phyloP scores from a whole-genome alignment of 1,284 basidiomycete genomes.

The Pyrrhoderma lamaoense region DNA sequence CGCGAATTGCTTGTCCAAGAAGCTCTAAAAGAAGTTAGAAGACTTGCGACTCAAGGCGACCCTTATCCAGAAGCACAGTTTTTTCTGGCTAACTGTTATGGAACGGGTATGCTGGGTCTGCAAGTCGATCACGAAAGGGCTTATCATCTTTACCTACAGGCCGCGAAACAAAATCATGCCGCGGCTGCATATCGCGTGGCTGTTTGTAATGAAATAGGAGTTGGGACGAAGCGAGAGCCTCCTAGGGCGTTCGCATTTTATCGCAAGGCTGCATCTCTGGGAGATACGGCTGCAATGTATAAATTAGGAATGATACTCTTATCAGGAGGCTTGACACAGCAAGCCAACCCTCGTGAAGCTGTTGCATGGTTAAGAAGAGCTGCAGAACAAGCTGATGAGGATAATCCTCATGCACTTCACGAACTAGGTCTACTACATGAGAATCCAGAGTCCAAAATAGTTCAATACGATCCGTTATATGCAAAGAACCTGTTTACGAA shows the following conservation, averaged over 20 bases:
- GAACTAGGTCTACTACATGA: constrained; percentile 94
- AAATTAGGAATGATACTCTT: constrained; percentile 96
- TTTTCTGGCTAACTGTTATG: constrained; percentile 96
- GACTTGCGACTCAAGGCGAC: constrained; percentile 83
- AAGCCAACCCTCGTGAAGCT: constrained; percentile 84
- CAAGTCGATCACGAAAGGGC: constrained; percentile 97
- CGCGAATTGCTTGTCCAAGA: constrained; percentile 85
- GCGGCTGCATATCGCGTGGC: constrained; percentile 95
- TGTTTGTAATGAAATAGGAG: constrained; percentile 99
- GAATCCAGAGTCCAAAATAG: constrained; percentile 55
- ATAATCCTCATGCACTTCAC: constrained; percentile 96
- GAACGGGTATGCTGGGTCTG: constrained; percentile 89
- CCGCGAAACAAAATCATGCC: constrained; percentile 94
- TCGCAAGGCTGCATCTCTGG: constrained; percentile 91
- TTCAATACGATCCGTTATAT: constrained; percentile 70
- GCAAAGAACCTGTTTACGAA: constrained; percentile 87
- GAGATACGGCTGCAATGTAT: constrained; percentile 98
- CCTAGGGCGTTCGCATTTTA: constrained; percentile 92
- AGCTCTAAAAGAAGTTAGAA: constrained; percentile 86
- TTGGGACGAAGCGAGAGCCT: constrained; percentile 88
- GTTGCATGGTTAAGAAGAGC: constrained; percentile 93
- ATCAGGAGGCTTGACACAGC: constrained; percentile 79
- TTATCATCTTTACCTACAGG: constrained; percentile 97
- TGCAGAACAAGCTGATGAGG: constrained; percentile 95
- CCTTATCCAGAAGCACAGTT: constrained; percentile 98